Base-by-base conservation (phyloP, 805 yeast species). In the Debaryomyces prosopidis region DNA sequence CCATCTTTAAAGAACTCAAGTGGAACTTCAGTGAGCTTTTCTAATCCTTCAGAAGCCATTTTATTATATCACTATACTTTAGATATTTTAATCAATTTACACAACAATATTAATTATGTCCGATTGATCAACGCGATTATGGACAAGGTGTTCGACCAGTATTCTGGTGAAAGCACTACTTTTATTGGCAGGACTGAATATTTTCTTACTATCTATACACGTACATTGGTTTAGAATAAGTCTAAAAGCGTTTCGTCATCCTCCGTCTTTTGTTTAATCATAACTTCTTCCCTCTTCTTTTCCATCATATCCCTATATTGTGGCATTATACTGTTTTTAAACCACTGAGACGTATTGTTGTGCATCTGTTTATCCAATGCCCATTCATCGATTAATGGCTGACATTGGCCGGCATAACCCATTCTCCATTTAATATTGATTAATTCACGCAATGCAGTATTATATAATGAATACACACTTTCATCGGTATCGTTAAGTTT, bases 1-100 rank as follows among this genome's bases (percentile, higher is more conserved):
- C 98, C 97, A 60, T 94, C 97, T 71, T 83, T 88, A 71, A 90
- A 74, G 75, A 92, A 89, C 65, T 89, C 97, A 52, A 84, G 79
- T 59, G 98, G 97, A 49, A 88, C 85, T 66, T 91, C 96, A 33
- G 89, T 78, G 48, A 87, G 60, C 66, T 85, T 87, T 66, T 87
- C 95, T 61, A 83, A 75, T 57, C 84, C 84, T 63, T 80, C 84
- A 43, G 68, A 60, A 59, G 80, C 79, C 76, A 71, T 72, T 48
- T 16, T 54, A 46, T 38, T 42, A 36, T 23, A 3, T 30, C 12
- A 4, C 33, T 30, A 30, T 30, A 30, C 11, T 30, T 9, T 23
- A 23, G 26, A 23, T 23, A 23, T 7, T 23, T 23, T 23, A 23
- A 23, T 23, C 10, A 23, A 10, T 23, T 4, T 23, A 23, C 5